phyloP scores from a whole-genome alignment of 352 stramenopile species.

The Phytopythium oedochilum region DNA sequence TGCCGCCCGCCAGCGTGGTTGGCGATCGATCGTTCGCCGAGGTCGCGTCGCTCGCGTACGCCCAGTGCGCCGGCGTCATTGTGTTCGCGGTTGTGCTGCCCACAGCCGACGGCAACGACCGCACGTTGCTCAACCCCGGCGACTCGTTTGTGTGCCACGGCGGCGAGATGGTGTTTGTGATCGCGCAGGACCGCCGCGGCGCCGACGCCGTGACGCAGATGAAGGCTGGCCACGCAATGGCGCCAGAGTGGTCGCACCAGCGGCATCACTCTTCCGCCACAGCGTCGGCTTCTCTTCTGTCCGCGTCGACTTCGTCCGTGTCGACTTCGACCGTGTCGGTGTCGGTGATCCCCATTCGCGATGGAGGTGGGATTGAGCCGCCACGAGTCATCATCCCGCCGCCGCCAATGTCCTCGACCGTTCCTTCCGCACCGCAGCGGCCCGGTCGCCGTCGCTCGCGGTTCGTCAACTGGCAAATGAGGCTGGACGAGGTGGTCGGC shows the following conservation, averaged over 20 bases:
- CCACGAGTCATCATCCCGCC: neutral
- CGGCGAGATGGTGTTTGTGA: slow-evolving; percentile 67
- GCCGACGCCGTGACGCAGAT: slow-evolving; percentile 39
- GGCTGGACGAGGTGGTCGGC: neutral
- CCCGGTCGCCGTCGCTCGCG: slow-evolving; percentile 19
- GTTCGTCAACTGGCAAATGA: slow-evolving; percentile 26
- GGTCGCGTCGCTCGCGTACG: slow-evolving; percentile 71
- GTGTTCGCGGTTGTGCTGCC: slow-evolving; percentile 53
- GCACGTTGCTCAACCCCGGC: slow-evolving; percentile 75
- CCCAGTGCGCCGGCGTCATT: slow-evolving; percentile 69
- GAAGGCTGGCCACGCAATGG: slow-evolving; percentile 6
- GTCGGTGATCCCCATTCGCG: neutral
- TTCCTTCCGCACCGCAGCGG: neutral
- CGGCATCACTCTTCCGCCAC: neutral
- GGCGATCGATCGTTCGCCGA: slow-evolving; percentile 75
- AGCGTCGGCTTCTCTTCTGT: neutral
- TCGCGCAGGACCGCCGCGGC: slow-evolving; percentile 56
- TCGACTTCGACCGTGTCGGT: neutral
- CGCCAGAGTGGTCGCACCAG: slow-evolving; percentile 13
- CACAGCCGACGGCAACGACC: slow-evolving; percentile 18
- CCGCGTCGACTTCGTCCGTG: neutral
- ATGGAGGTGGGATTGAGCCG: neutral
- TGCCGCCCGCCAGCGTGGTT: slow-evolving; percentile 49
- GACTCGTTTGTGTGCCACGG: slow-evolving; percentile 70
- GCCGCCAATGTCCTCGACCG: neutral